phyloP scores from a whole-genome alignment of 768 basidiomycete genomes.

The Leccinum longicurvipes region DNA sequence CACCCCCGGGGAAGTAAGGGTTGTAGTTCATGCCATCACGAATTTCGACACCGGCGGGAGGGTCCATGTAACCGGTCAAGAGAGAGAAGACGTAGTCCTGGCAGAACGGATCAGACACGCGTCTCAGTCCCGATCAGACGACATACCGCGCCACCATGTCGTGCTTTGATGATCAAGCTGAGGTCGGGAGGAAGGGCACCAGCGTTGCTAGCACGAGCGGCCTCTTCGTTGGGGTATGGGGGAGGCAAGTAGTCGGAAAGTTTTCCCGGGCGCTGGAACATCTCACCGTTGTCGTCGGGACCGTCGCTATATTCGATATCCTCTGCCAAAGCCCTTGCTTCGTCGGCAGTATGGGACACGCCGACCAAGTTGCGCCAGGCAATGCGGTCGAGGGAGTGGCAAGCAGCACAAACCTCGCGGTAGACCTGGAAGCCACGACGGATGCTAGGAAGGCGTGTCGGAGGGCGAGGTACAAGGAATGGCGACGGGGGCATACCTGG shows the following conservation, averaged over 20 bases:
- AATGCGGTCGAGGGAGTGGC: constrained; percentile 98
- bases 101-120: constrained; percentile 3
- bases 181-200: constrained; percentile 98
- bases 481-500: constrained; percentile 60
- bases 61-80: constrained; percentile 94
- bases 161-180: constrained; percentile 95
- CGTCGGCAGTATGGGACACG: constrained; percentile 92
- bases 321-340: constrained; percentile 88
- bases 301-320: constrained; percentile 97
- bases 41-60: constrained; percentile 91
- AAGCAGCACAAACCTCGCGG: constrained; percentile 98
- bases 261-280: constrained; percentile 99
- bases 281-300: constrained; percentile 91
- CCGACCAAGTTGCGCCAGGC: constrained; percentile 99
- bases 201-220: constrained; percentile 88
- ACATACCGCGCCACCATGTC: constrained; percentile 92
- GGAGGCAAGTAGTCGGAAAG: constrained; percentile 94
- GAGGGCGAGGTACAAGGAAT: constrained; percentile 7
- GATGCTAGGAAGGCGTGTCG: constrained; percentile 52
- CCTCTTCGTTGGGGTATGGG: constrained; percentile 97
- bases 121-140: background rate
- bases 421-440: constrained; percentile 96
- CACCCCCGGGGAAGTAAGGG: constrained; percentile 98
- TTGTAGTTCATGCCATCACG: constrained; percentile 99
- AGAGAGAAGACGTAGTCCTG: constrained; percentile 98